phyloP scores from a whole-genome alignment of 2,329 filamentous ascomycete species.

The Phaeoacremonium minimum region DNA sequence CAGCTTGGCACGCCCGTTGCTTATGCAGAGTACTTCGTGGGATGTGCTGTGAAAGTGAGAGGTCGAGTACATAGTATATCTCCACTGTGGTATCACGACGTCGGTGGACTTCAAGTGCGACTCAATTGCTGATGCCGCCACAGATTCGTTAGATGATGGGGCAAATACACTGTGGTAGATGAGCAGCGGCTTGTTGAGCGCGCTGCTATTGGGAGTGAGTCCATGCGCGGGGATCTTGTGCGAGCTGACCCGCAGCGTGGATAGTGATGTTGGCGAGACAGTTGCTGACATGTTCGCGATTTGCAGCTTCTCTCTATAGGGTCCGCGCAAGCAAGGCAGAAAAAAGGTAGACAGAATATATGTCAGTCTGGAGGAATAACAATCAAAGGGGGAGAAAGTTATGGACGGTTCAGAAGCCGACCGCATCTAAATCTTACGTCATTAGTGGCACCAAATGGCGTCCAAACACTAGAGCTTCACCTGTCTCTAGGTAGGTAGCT shows the following conservation, averaged over 20 bases:
- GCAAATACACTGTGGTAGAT: slow-evolving; percentile 61
- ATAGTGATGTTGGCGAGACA: slow-evolving; percentile 27
- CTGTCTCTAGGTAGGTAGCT: too few relatives aligned
- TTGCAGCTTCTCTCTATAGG: too few relatives aligned
- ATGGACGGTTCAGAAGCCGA: too few relatives aligned
- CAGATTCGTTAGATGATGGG: slow-evolving; percentile 12
- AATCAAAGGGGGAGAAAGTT: too few relatives aligned
- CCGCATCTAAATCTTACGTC: too few relatives aligned
- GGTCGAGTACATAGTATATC: slow-evolving; percentile 63
- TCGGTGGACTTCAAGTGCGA: slow-evolving; percentile 46
- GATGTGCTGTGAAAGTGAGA: slow-evolving; percentile 65
- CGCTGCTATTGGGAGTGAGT: slow-evolving; percentile 59
- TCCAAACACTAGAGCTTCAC: too few relatives aligned
- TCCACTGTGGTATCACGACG: slow-evolving; percentile 60
- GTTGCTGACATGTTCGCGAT: too few relatives aligned
- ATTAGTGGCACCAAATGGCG: too few relatives aligned
- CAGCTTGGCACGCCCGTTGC: slow-evolving; percentile 51
- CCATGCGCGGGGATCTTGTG: slow-evolving; percentile 55
- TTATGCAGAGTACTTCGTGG: slow-evolving; percentile 62
- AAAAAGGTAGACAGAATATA: too few relatives aligned
- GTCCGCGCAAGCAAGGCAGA: too few relatives aligned
- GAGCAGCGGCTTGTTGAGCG: slow-evolving; percentile 58
- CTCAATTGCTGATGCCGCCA: slow-evolving; percentile 47
- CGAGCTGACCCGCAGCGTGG: slow-evolving; percentile 49
- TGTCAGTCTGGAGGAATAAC: too few relatives aligned